Percentiles rank a stretch among this genome's conserved stretches.
Evolutionary conservation across 257 asterid species (phyloP).

Genomic region (Paraleonurus japonicus): DNA sequence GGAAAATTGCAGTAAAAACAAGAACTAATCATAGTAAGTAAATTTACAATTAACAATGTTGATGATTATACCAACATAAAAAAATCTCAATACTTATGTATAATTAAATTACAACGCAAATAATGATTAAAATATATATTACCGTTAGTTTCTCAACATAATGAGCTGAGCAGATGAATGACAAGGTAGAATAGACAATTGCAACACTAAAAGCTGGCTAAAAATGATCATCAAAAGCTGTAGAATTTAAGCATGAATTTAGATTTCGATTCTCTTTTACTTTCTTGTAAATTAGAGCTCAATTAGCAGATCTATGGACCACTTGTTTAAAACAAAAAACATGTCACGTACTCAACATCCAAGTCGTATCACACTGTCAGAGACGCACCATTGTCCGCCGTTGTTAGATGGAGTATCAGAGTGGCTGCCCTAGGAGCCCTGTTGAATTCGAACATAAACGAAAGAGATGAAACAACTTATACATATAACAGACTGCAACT

Average conservation of each 20-base stretch:
- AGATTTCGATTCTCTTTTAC: background rate
- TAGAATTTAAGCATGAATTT: background rate
- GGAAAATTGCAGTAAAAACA: too few relatives aligned
- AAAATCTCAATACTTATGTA: too few relatives aligned
- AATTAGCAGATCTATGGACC: background rate
- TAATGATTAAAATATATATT: background rate
- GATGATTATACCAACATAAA: too few relatives aligned
- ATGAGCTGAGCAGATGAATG: background rate
- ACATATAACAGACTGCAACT: background rate
- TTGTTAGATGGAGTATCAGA: constrained; percentile 78
- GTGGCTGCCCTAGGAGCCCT: constrained; percentile 98
- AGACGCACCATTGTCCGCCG: constrained; percentile 84
- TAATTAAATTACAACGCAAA: background rate
- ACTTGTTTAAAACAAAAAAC: too few relatives aligned
- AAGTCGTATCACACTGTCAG: constrained; percentile 70
- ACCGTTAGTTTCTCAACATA: background rate
- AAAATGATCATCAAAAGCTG: background rate
- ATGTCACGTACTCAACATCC: background rate
- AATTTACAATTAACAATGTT: too few relatives aligned
- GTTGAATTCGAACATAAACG: background rate
- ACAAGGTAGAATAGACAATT: background rate
- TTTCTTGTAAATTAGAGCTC: background rate
- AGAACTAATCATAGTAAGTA: too few relatives aligned
- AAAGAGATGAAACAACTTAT: background rate
- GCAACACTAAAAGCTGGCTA: background rate